Evolutionary conservation across 805 yeast genomes (phyloP), one percentile per base, ranked within the genome.

Genomic region (Cyberlindnera suaveolens): DNA sequence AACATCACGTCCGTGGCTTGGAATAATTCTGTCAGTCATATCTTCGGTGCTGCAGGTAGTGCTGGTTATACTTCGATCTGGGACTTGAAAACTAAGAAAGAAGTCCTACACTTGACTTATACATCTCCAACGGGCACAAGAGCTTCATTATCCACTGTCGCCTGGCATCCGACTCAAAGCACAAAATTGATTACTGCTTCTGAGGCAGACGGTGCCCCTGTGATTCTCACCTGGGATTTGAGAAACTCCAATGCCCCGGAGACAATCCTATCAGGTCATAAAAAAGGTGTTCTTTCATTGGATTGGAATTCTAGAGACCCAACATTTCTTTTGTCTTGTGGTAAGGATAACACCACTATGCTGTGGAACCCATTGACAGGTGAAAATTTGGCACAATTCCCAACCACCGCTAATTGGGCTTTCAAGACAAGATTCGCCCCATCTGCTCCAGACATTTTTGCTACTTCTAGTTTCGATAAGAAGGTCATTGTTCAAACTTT

Each of bases 181-280:
- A 91, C 98, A 14, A 83, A 79, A 60, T 75, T 93, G 46, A 80
- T 85, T 23, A 91, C 98, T 20, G 96, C 96, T 23, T 81, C 93
- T 26, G 89, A 83, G 47, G 77, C 79, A 45, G 97, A 90, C 63
- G 69, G 74, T 17, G 77, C 78, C 40, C 96, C 99, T 11, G 74
- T 85, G 29, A 80, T 93, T 42, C 67, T 88, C 50, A 72, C 91
- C 14, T 93, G 99, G 99, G 97, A 93, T 68, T 74, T 93, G 60
- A 79, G 97, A 64, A 91, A 93, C 61, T 80, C 96, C 26, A 83
- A 85, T 57, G 87, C 84, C n/a, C 99, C 99, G 8, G 89, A 87
- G 59, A 67, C 66, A 45, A 69, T 84, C 31, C 64, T 90, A 56
- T 66, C 64, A 38, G 96, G 97, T 43, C 98, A 91, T 62, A 75